Evolutionary conservation across 1,284 basidiomycete species (phyloP), one percentile per base, ranked within the genome.

Genomic region (Puccinia coronata): DNA sequence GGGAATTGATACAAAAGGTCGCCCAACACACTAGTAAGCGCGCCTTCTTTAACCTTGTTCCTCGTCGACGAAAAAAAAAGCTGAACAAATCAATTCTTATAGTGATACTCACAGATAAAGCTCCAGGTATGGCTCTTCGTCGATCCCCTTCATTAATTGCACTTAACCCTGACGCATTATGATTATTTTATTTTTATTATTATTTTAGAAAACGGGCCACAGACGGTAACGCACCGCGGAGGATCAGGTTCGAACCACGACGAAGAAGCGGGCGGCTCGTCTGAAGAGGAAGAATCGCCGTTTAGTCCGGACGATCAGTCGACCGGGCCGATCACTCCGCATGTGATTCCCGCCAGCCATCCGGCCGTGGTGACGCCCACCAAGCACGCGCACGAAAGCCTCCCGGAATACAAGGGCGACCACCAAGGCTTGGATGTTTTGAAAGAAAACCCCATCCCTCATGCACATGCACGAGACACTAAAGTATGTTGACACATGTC

Each of bases 1-100:
- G 84, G 84, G 78, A 82, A 41, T 43, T 67, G 18, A 80, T 84
- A 53, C 65, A 80, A 47, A 39, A 71, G 25, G 53, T 57, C 23
- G 77, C 77, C n/a, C 53, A 59, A 31, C 47, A 67, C 39, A 72
- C 77, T 23, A 31, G 77, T 80, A 70, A 59, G 77, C 36, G 53
- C 18, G 28, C 57, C 47, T 34, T 28, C 11, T 34, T 34, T 18
- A 8, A 36, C 31, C 11, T 5, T 61, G 55, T 28, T n/a, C n/a
- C 55, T 57, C 25, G n/a, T 39, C 25, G 23, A 67, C 34, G 25
- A 53, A 25, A 28, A 53, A 16, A 43, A 69, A 1, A 12, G 11
- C 31, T 57, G 43, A 59, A 43, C 28, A 16, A 2, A 16, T 20
- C 18, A 23, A 14, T 34, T 76, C 4, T 55, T 53, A 2, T 20